phyloP scores from a whole-genome alignment of 495 filamentous ascomycete genomes.

The Penicillium paxilli region DNA sequence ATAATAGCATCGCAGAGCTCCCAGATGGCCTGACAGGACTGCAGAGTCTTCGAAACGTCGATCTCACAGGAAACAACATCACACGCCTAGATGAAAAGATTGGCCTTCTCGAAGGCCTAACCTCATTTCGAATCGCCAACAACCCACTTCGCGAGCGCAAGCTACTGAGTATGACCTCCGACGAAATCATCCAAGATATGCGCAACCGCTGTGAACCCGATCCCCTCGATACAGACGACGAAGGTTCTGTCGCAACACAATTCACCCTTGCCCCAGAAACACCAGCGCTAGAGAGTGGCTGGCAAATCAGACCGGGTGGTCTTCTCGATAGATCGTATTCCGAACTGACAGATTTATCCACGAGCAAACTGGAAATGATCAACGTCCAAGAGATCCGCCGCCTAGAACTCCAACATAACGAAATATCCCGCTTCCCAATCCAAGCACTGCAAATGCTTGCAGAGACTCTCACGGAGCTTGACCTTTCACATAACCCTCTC shows the following conservation, averaged over 20 bases:
- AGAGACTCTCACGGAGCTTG: conserved; percentile 68
- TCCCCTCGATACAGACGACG: conserved; percentile 41
- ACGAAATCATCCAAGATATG: conserved; percentile 78
- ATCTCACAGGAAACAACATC: conserved; percentile 84
- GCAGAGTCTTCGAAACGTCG: conserved; percentile 65
- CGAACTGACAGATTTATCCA: conserved; percentile 50
- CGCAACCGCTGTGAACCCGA: conserved; percentile 66
- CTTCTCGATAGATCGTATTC: conserved; percentile 72
- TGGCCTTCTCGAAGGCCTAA: conserved; percentile 75
- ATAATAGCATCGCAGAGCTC: conserved; percentile 73
- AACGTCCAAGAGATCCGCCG: conserved; percentile 47
- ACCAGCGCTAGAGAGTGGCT: conserved; percentile 38
- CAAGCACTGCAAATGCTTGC: conserved; percentile 65
- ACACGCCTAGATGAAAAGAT: conserved; percentile 72
- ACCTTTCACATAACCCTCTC: conserved; percentile 79
- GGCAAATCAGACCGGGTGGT: conserved; percentile 69
- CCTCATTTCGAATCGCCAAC: conserved; percentile 70
- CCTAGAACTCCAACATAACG: conserved; percentile 75
- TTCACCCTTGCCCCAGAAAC: conserved; percentile 47
- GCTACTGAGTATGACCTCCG: conserved; percentile 74
- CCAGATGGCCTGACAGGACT: conserved; percentile 73
- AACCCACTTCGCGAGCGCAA: conserved; percentile 89
- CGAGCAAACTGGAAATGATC: conserved; percentile 46
- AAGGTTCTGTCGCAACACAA: conserved; percentile 46
- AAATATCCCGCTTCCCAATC: conserved; percentile 64